Evolutionary conservation across 805 yeast species (phyloP), one percentile per base, ranked within the genome.

Genomic region (Kodamaea kaohsiungensis): DNA sequence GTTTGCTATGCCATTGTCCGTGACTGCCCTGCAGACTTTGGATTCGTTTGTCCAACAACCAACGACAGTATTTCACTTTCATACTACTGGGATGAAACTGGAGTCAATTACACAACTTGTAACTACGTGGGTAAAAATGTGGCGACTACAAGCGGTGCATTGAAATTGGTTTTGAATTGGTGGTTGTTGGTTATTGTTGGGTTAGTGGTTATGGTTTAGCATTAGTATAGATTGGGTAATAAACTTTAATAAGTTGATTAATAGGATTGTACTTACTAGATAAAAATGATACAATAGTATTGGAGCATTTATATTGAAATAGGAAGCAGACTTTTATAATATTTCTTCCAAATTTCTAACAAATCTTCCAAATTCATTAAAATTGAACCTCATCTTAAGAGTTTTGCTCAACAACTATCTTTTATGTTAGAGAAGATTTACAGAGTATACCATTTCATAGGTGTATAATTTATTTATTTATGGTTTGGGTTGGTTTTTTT

Each of bases 21-120:
- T 49, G 88, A 88, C 66, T 93, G 99, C 66, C 97, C 97, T 0
- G 70, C 91, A 0, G 83, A 73, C 30, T 84, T 93, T 62, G 84
- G 83, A 1, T 91, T 93, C 66, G 62, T 69, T 13, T 95, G 98
- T 61, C 98, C 99, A 0, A 61, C 55, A 1, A 50, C 55, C 9
- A 73, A 75, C 37, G 63, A 65, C 0, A 58, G 76, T 2, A 70
- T 77, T 15, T 54, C 55, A 7, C 48, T 62, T 38, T 80, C 85
- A 48, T 82, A 82, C 63, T 77, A 63, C 55, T 75, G 82, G 76
- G 78, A 72, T 46, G 43, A 27, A 1, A 25, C 18, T 1, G 65
- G 57, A 7, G 59, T 53, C 5, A 62, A 61, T 1, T 58, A 59
- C 7, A 70, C 73, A 1, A 61, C 72, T 2, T 76, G 80, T 61